Base-by-base conservation (phyloP, 1,139 yeast genomes). In the Scheffersomyces parashehatae region DNA sequence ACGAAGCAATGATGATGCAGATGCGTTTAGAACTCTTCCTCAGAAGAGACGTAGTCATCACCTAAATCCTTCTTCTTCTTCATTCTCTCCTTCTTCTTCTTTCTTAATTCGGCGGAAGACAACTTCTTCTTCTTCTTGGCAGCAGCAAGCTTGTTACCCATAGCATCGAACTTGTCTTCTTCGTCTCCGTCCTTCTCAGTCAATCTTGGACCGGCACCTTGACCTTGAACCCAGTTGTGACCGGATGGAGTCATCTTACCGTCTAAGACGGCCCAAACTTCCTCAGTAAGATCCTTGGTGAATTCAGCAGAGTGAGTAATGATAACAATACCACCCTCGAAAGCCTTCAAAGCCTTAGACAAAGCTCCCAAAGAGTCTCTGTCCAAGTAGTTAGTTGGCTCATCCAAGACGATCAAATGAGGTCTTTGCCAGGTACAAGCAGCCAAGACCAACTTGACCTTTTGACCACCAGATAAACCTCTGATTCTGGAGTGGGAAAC, bases 11-110 rank as follows among this genome's bases (percentile, higher is more conserved):
- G n/a, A 14, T 11, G 20, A 31, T 31, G 35, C 15, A n/a, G 10
- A 13, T 31, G 35, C n/a, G 35, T 53, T 63, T 63, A 68, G 53
- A 67, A 64, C 48, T 63, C 69, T 49, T 91, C 98, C 65, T 90
- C 98, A 58, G 95, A 87, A 59, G 97, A 91, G 60, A 90, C 97
- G 73, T 93, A 93, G 73, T 95, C 98, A 70, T 93, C 99, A 83
- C 98, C 98, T 73, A 90, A 77, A 76, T 87, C 96, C 96, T 93
- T 93, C 97, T 93, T 93, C 95, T 91, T 93, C 88, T 88, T 89
- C 98, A 93, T 91, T 85, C 99, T 90, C 82, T 93, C 99, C 96
- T 93, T 93, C 97, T 93, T 93, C 96, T 93, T 93, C 97, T 93
- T 93, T 85, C 99, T 88, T 75, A 93, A 83, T 79, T 93, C 99